Evolutionary conservation across 805 yeast species (phyloP), one percentile per base, ranked within the genome.

Genomic region (Tanozyma kutaoensis): DNA sequence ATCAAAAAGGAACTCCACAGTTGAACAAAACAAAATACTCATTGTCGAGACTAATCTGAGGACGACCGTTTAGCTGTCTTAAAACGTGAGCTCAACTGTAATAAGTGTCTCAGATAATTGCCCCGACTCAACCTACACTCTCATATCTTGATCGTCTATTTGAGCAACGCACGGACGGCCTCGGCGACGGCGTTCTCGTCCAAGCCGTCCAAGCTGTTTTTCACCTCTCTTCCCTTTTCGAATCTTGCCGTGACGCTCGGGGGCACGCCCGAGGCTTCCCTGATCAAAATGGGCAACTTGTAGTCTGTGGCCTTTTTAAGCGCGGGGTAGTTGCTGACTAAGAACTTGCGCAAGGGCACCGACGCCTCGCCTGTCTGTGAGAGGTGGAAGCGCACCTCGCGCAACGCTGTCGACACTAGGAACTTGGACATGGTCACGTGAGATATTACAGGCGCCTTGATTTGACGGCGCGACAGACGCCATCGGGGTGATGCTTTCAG

Each of bases 341-440:
- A 57, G 44, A 76, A 82, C 12, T 68, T 54, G 51, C 82, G 72
- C 40, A 80, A 58, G 6, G 78, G 72, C 8, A 58, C 62, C 10
- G 86, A 70, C 4, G 81, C 70, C 35, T 71, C 70, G n/a, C 79
- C 78, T n/a, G 76, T 65, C 52, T 78, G 91, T 18, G 84, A 76
- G 37, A 81, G 62, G 45, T 81, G 84, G 55, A 80, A 77, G 52
- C 94, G 69, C 45, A 82, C 62, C 60, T 82, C 94, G 48, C 65
- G 79, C 37, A 81, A 65, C 8, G 79, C 67, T 19, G 55, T 48
- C n/a, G 75, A 69, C 31, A 61, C 43, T 19, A 55, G 52, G 34
- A 50, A 59, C 36, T 57, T 60, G 24, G 66, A 54, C 65, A 58
- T 58, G 31, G 12, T 38, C n/a, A n/a, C n/a, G n/a, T n/a, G n/a